Conservation (phyloP, 768 basidiomycete genomes). For the Lentinus tigrinus region DNA sequence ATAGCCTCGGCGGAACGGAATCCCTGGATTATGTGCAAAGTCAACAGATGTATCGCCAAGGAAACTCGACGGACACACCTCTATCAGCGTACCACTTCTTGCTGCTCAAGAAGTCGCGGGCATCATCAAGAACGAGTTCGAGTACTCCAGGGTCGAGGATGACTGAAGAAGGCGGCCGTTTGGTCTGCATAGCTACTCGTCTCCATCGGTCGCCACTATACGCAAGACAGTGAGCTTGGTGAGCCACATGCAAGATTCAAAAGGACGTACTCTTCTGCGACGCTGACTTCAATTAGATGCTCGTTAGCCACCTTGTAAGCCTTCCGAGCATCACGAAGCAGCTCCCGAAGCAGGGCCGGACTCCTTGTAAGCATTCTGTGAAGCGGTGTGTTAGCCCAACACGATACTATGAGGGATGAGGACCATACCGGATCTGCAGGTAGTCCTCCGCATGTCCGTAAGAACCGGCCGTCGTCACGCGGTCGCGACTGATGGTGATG, state of each 20-base stretch:
- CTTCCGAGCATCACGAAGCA: slow-evolving; percentile 55
- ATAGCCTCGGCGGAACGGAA: slow-evolving; percentile 80
- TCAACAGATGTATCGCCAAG: not conserved
- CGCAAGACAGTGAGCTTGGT: not conserved
- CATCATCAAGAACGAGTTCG: slow-evolving; percentile 65
- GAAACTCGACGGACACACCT: slow-evolving; percentile 35
- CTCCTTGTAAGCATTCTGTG: slow-evolving; percentile 50
- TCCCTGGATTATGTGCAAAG: slow-evolving; percentile 28
- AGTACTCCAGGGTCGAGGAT: slow-evolving; percentile 70
- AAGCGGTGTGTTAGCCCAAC: no score
- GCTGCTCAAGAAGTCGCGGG: slow-evolving; percentile 65
- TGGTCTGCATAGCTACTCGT: slow-evolving; percentile 54
- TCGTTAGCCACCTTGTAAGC: slow-evolving; percentile 50
- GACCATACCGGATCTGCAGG: slow-evolving; percentile 40
- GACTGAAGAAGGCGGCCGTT: slow-evolving; percentile 65
- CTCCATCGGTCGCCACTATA: slow-evolving; percentile 44
- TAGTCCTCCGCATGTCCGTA: slow-evolving; percentile 37
- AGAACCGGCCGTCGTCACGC: slow-evolving; percentile 28
- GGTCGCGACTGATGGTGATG: slow-evolving; percentile 32
- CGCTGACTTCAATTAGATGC: slow-evolving; percentile 51
- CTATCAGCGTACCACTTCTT: slow-evolving; percentile 73
- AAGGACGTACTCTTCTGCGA: slow-evolving; percentile 40
- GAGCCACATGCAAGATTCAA: not conserved
- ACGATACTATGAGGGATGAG: no score
- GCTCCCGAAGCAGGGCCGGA: slow-evolving; percentile 44